Evolutionary conservation across 2,329 filamentous ascomycete genomes (phyloP).

Genomic region (Alternaria brassicicola): DNA sequence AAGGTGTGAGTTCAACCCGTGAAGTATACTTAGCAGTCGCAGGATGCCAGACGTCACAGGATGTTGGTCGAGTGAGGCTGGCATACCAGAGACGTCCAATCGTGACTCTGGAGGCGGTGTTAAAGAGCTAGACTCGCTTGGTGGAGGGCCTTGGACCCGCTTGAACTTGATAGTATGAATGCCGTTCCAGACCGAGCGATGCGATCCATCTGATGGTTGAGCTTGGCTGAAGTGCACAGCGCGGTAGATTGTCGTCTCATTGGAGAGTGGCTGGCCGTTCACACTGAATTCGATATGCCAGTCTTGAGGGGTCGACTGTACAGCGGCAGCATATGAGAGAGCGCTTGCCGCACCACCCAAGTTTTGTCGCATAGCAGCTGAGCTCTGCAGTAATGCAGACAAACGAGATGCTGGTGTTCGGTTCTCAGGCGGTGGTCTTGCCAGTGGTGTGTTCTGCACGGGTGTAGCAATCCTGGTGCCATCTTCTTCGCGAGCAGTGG

Average conservation of each 20-base stretch:
- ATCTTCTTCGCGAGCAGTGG: constrained; percentile 90
- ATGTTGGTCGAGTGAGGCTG: constrained; percentile 80
- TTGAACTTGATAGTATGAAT: constrained; percentile 92
- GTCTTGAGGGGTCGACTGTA: constrained; percentile 81
- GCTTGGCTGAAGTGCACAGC: constrained; percentile 78
- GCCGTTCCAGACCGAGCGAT: constrained; percentile 84
- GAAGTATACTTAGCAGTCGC: constrained; percentile 84
- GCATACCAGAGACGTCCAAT: constrained; percentile 67
- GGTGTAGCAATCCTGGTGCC: constrained; percentile 86
- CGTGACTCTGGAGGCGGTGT: constrained; percentile 58
- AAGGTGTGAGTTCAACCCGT: constrained; percentile 89
- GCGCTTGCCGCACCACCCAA: constrained; percentile 55
- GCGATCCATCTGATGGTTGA: constrained; percentile 67
- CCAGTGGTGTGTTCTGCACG: constrained; percentile 59
- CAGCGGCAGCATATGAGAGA: constrained; percentile 82
- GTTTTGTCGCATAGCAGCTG: constrained; percentile 39
- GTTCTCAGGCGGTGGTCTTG: constrained; percentile 37
- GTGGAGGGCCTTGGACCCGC: constrained; percentile 81
- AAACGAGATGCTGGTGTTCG: constrained; percentile 39
- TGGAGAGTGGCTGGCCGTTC: constrained; percentile 80
- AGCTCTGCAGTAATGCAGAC: constrained; percentile 39
- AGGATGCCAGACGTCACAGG: constrained; percentile 87
- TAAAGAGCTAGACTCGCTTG: constrained; percentile 71
- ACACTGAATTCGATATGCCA: constrained; percentile 98
- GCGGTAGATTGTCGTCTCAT: constrained; percentile 94